A percentile compares a stretch with the other conserved stretches of the same genome.
Evolutionary conservation across 176 grass and related monocot genomes (phyloP).

Genomic region (Pharus latifolius): DNA sequence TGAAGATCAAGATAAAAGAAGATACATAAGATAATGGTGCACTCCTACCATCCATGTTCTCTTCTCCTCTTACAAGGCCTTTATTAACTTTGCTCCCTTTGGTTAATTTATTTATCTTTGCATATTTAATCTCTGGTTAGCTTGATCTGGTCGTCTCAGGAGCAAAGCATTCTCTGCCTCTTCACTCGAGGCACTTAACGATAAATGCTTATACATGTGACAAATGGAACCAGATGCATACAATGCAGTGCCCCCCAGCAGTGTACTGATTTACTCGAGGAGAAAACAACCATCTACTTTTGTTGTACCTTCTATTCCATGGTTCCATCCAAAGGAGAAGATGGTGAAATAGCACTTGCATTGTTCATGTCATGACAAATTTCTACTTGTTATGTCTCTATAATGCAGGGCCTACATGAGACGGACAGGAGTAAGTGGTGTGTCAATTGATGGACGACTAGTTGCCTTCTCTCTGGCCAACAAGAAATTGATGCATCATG

Average conservation of each 20-base stretch:
- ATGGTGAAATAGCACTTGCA: background rate
- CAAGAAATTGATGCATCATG: background rate
- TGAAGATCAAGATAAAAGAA: background rate
- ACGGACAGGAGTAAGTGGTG: background rate
- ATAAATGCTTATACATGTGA: background rate
- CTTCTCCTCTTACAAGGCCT: background rate
- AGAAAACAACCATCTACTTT: background rate
- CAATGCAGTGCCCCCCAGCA: background rate
- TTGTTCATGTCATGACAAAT: background rate
- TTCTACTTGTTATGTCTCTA: background rate
- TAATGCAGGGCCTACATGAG: background rate
- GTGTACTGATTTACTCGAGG: background rate
- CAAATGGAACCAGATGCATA: background rate
- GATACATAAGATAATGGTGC: background rate
- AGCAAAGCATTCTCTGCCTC: background rate
- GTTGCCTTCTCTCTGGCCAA: background rate
- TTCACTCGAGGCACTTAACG: background rate
- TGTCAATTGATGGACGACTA: conserved; percentile 1
- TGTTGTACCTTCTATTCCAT: background rate
- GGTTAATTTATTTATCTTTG: background rate
- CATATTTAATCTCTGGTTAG: background rate
- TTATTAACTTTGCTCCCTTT: background rate
- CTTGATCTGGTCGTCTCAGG: background rate
- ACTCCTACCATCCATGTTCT: conserved; percentile 16
- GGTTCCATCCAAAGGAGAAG: background rate